Percentiles rank a stretch among this genome's conserved stretches.
Evolutionary conservation across 208 protist genomes (phyloP).

Genomic region (Cochliopodium minus): DNA sequence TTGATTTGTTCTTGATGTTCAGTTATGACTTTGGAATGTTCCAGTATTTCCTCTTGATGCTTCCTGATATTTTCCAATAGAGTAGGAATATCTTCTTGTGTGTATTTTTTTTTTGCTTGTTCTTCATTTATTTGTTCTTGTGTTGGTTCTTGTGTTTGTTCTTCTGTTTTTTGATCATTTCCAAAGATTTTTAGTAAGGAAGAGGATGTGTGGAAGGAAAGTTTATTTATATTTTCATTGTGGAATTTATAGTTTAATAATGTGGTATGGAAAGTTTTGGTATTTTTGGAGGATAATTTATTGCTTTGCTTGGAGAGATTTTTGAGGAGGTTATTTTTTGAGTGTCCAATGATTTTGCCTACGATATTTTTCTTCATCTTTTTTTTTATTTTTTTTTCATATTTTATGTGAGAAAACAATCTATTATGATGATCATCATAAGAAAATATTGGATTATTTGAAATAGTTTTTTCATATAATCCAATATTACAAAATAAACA

Average conservation of each 20-base stretch:
- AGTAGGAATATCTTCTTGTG: neutral
- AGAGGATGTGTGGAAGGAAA: neutral
- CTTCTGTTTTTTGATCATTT: constrained; percentile 32
- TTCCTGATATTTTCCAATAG: no score
- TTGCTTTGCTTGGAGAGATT: neutral
- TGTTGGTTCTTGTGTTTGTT: constrained; percentile 42
- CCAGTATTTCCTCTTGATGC: no score
- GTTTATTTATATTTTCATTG: constrained; percentile 2
- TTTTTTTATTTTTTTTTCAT: constrained; percentile 11
- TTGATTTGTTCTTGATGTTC: constrained; percentile 2
- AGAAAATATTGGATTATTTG: constrained; percentile 6
- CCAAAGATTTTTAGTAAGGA: neutral
- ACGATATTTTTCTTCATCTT: neutral
- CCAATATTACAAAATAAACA: constrained; percentile 7
- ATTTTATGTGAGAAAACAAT: neutral
- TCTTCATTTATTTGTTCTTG: constrained; percentile 45
- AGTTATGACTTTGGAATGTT: neutral
- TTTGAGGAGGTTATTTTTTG: neutral
- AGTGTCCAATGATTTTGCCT: neutral
- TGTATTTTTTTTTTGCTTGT: constrained; percentile 22
- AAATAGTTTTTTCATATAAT: constrained; percentile 6
- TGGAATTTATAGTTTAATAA: constrained; percentile 2
- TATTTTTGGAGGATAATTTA: constrained; percentile 7
- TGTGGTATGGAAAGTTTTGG: constrained; percentile 12
- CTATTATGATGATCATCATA: constrained; percentile 2